Base-by-base conservation (phyloP, 208 protist genomes). In the Endotrypanum monterogeii region DNA sequence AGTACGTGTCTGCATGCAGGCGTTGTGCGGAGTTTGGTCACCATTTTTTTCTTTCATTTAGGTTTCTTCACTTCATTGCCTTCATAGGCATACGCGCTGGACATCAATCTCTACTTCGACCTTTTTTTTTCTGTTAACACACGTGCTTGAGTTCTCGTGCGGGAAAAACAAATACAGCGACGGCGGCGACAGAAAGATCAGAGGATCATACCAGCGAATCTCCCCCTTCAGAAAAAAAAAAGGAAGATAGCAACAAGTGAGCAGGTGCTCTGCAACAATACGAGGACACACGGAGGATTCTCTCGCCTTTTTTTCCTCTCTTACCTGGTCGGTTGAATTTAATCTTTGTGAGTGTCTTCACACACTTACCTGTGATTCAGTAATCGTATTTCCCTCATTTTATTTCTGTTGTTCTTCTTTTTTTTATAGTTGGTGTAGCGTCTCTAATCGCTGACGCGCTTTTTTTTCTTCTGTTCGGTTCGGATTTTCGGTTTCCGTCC, bases 361-460 rank as follows among this genome's bases (percentile, higher is more conserved):
- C 41, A 9, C 41, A 46, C 41, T 46, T 12, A 46, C 41, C 41
- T 46, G 41, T 46, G 41, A 3, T 46, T 68, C 28, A 30, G 16
- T 20, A n/a, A 2, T 61, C 23, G 14, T 18, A 20, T 20, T 57
- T 28, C 5, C n/a, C 52, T 57, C 25, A 20, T 57, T 28, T 57
- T 7, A 69, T 73, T 75, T 77, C 71, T 60, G 57, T 55, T 57
- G 35, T 62, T 67, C 58, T 62, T 55, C 77, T 73, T 63, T 76
- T 25, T 23, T 66, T 37, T 63, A 48, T 37, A 25, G 78, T 66
- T 70, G 41, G 55, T 50, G 61, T 57, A 30, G 52, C 52, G 11
- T 57, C 25, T 57, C 44, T 5, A 8, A 25, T 32, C 25, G 28
- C 41, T 52, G 3, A 30, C 41, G 46, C n/a, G 8, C 61, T 65